Conservation (phyloP, 306 rosid genomes). For the Cyamopsis tetragonoloba region DNA sequence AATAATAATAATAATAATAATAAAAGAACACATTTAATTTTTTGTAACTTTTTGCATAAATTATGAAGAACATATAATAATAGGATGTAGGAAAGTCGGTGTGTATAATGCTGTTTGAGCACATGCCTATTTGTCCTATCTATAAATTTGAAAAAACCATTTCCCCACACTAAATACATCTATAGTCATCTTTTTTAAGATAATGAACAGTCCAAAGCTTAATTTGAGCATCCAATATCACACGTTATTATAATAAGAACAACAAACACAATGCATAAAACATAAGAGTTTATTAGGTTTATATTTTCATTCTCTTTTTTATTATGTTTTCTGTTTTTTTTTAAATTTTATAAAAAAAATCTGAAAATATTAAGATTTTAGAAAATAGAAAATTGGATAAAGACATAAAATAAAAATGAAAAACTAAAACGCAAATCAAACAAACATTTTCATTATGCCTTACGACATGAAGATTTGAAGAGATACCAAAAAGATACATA, state of each 20-base stretch:
- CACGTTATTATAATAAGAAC: neutral
- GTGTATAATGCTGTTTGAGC: neutral
- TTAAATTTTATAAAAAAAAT: too few species aligned
- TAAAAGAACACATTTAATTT: neutral
- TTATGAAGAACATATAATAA: neutral
- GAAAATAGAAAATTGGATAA: too few species aligned
- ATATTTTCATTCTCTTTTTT: too few species aligned
- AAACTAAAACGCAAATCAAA: too few species aligned
- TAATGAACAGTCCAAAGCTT: neutral
- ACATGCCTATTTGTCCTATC: neutral
- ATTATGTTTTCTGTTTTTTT: too few species aligned
- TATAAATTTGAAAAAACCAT: neutral
- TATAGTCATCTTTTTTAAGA: too few species aligned
- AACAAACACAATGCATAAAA: neutral
- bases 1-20: too few species aligned
- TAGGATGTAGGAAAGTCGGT: neutral
- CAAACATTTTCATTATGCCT: neutral
- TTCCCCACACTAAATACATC: neutral
- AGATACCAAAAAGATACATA: neutral
- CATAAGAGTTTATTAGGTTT: too few species aligned
- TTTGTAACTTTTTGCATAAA: neutral
- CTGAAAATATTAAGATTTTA: too few species aligned
- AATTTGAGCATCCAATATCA: conserved; percentile 34
- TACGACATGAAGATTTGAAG: neutral
- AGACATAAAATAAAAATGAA: too few species aligned